Base-by-base conservation (phyloP, 2,329 filamentous ascomycete species). In the Colletotrichum acutatum region DNA sequence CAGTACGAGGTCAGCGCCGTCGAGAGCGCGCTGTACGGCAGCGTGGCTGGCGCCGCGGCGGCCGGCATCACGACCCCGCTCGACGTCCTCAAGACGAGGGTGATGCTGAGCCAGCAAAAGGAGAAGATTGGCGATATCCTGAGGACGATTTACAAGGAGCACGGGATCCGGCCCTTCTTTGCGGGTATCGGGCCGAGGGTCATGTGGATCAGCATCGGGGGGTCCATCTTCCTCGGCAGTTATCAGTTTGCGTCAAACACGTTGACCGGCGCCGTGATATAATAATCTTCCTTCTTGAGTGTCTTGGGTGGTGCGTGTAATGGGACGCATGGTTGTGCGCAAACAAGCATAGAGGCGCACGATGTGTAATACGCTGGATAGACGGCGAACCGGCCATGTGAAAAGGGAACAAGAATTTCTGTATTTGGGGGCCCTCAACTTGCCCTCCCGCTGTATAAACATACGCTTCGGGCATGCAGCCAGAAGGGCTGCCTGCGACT, bases 11-110 rank as follows among this genome's bases (percentile, higher is more conserved):
- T 97, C 1, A 89, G 91, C 19, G 95, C 93, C 0, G 83, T 89
- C 2, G 95, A 98, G 84, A 97, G 94, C 76, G 97, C 93, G 0
- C 78, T 97, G 54, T 96, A 97, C 82, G 97, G 97, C 0, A 95
- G 93, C 77, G 79, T 95, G 46, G 91, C 95, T 0, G 97, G 97
- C 0, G 95, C 92, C 1, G 87, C 98, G 52, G 95, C 97, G 0
- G 97, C 97, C 0, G 96, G 90, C 0, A 81, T 96, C 72, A 99
- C 97, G 28, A 99, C 97, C 65, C 97, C 97, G 52, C 84, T 99
- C 75, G 97, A 99, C 83, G 97, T 99, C 74, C 87, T 99, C 76
- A 99, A 99, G 90, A 99, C 97, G 76, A 88, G 97, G 75, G 92
- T 98, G 83, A 99, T 99, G 97, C 86, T 99, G 77, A 93, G 94